Conservation (phyloP, 148 eudicot genomes). For the Linanthus parryae region DNA sequence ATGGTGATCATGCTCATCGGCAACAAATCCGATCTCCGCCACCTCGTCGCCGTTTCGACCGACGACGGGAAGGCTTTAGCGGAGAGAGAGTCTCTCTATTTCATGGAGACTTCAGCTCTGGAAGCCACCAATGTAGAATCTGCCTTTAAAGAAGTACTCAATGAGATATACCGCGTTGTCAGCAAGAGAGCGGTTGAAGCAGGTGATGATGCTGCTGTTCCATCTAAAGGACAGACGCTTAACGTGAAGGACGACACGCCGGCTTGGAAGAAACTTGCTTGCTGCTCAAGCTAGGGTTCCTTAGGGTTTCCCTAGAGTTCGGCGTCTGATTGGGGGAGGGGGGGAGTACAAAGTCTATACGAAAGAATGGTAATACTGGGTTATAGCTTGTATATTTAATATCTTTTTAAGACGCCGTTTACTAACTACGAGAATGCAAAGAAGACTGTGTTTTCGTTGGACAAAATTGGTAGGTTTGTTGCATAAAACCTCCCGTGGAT, state of each 20-base stretch:
- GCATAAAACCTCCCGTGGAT: too few relatives aligned
- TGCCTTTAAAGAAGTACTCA: constrained; percentile 73
- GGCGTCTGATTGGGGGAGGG: too few relatives aligned
- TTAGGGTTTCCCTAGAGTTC: too few relatives aligned
- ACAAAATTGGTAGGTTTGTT: too few relatives aligned
- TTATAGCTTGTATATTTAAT: too few relatives aligned
- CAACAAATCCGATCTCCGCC: constrained; percentile 90
- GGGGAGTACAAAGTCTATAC: too few relatives aligned
- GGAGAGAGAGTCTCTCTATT: constrained; percentile 63
- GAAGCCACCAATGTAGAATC: constrained; percentile 89
- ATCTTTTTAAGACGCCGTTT: too few relatives aligned
- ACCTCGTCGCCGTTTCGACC: constrained; percentile 65
- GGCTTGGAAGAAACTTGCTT: constrained; percentile 58
- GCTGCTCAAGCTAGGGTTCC: constrained; percentile 60
- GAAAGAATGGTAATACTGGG: too few relatives aligned
- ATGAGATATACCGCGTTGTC: constrained; percentile 65
- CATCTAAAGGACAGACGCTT: constrained; percentile 61
- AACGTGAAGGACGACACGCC: constrained; percentile 51
- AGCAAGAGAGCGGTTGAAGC: constrained; percentile 83
- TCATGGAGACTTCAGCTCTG: constrained; percentile 91
- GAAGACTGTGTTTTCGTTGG: too few relatives aligned
- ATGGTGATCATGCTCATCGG: constrained; percentile 89
- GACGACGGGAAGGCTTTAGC: constrained; percentile 71
- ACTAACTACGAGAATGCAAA: too few relatives aligned
- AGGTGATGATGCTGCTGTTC: constrained; percentile 51